Percentiles rank a stretch among this genome's conserved stretches.
phyloP scores from a whole-genome alignment of 306 rosid genomes.

The Astragalus glycyphyllos region DNA sequence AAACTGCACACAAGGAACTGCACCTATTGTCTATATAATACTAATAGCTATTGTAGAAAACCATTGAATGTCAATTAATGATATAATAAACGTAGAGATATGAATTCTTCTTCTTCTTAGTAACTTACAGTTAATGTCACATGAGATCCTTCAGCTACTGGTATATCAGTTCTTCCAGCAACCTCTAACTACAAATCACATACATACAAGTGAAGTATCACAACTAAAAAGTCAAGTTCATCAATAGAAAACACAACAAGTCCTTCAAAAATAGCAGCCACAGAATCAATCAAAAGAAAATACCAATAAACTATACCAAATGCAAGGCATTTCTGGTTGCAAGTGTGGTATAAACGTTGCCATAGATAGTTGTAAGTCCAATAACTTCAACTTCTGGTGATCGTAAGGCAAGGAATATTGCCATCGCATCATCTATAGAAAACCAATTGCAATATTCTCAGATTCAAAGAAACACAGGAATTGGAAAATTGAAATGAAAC shows the following conservation, averaged over 20 bases:
- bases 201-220: too few relatives aligned
- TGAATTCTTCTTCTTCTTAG: background rate
- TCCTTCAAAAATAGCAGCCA: constrained; percentile 1
- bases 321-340: constrained; percentile 97
- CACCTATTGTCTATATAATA: too few relatives aligned
- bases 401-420: constrained; percentile 79
- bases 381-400: constrained; percentile 84
- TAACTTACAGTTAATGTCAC: constrained; percentile 72
- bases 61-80: too few relatives aligned
- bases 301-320: constrained; percentile 57
- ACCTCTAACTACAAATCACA: constrained; percentile 71
- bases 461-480: constrained; percentile 10
- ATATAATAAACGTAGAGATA: background rate
- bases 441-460: constrained; percentile 25
- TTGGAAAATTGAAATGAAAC: background rate
- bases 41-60: too few relatives aligned
- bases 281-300: background rate
- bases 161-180: constrained; percentile 91
- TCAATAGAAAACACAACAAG: background rate
- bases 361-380: constrained; percentile 89
- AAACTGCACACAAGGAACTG: too few relatives aligned
- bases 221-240: constrained; percentile 14
- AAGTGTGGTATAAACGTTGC: constrained; percentile 86
- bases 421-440: constrained; percentile 89
- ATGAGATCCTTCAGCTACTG: constrained; percentile 97